phyloP scores from a whole-genome alignment of 2,329 filamentous ascomycete genomes.

The Fusarium coicis region DNA sequence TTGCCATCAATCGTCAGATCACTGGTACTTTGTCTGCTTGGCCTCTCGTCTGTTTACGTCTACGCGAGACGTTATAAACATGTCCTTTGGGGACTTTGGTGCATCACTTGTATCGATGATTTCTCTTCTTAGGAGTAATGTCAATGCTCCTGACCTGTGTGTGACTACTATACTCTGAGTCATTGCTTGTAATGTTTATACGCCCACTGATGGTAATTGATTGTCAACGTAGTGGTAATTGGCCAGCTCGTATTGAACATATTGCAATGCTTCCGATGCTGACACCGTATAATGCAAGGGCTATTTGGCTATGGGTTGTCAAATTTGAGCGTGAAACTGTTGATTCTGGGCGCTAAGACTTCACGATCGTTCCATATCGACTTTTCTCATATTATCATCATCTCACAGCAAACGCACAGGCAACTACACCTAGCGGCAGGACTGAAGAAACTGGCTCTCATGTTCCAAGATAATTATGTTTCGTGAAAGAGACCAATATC shows the following conservation, averaged over 20 bases:
- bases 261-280: not conserved
- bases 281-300: not conserved
- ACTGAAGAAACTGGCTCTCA: not conserved
- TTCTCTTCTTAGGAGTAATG: not conserved
- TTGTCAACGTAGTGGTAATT: not conserved
- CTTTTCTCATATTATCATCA: not conserved
- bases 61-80: constrained; percentile 37
- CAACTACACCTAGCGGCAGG: not conserved
- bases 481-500: not conserved
- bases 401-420: not conserved
- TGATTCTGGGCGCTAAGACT: not conserved
- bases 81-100: constrained; percentile 25
- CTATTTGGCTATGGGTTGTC: not conserved
- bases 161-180: not conserved
- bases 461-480: not conserved
- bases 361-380: not conserved
- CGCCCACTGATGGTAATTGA: not conserved
- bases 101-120: constrained; percentile 12
- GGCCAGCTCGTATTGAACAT: not conserved
- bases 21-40: constrained; percentile 37
- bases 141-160: not conserved
- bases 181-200: not conserved
- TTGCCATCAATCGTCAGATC: constrained; percentile 42
- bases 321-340: not conserved
- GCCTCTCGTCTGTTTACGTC: constrained; percentile 40